Evolutionary conservation across 768 basidiomycete genomes (phyloP).

Genomic region (Mycena crocata): DNA sequence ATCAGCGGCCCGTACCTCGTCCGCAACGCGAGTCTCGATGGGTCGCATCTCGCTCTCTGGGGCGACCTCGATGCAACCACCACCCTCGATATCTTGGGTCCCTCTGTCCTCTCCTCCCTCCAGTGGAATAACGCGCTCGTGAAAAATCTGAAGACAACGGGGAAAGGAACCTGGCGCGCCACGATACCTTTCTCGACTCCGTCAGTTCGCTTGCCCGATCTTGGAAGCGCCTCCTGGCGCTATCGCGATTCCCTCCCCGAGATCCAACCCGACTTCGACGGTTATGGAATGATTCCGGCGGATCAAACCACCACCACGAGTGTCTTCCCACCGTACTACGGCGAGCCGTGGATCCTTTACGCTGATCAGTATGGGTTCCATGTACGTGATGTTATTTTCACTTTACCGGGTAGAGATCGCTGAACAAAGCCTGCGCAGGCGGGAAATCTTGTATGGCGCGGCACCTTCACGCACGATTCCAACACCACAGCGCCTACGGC

Average conservation of each 20-base stretch:
- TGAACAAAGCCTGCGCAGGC: background rate
- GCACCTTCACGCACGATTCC: slow-evolving; percentile 23
- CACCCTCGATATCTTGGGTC: slow-evolving; percentile 46
- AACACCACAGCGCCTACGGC: slow-evolving; percentile 23
- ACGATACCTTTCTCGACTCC: slow-evolving; percentile 14
- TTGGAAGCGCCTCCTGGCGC: slow-evolving; percentile 57
- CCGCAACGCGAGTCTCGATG: slow-evolving; percentile 46
- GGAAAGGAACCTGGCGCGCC: slow-evolving; percentile 16
- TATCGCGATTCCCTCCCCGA: slow-evolving; percentile 70
- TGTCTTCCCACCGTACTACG: slow-evolving; percentile 60
- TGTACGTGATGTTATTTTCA: background rate
- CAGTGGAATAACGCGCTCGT: slow-evolving; percentile 16
- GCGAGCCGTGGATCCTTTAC: slow-evolving; percentile 66
- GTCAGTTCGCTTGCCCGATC: slow-evolving; percentile 17
- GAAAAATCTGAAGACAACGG: slow-evolving; percentile 34
- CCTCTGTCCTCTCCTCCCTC: background rate
- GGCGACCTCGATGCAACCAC: slow-evolving; percentile 60
- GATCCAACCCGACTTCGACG: slow-evolving; percentile 56
- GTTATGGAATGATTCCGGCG: slow-evolving; percentile 63
- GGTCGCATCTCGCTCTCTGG: slow-evolving; percentile 53
- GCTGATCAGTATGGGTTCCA: slow-evolving; percentile 73
- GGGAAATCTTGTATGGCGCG: slow-evolving; percentile 29
- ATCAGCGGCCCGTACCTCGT: slow-evolving; percentile 57
- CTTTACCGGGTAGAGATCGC: too few relatives aligned
- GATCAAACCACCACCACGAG: slow-evolving; percentile 65